Conservation (phyloP, 257 asterid species). For the Cordia subcordata region DNA sequence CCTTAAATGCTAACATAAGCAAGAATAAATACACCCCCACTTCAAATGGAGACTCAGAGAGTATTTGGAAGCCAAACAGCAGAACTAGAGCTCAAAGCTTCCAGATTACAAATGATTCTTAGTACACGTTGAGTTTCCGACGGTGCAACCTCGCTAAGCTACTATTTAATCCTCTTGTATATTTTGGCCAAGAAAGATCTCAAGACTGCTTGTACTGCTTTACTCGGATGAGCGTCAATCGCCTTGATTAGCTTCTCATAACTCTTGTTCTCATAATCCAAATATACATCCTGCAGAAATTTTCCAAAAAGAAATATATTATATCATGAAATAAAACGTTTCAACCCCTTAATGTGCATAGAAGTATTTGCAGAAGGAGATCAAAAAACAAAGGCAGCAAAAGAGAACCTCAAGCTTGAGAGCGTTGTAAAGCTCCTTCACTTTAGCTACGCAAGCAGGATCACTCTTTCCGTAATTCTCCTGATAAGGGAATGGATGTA, state of each 20-base stretch:
- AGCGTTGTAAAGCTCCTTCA: conserved; percentile 28
- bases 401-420: conserved; percentile 33
- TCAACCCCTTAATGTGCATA: not conserved
- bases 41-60: not conserved
- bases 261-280: conserved; percentile 32
- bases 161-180: conserved; percentile 36
- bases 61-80: not conserved
- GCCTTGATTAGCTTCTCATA: conserved; percentile 23
- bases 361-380: not conserved
- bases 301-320: not conserved
- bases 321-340: not conserved
- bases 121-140: not conserved
- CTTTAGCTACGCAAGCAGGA: conserved; percentile 28
- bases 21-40: not conserved
- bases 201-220: conserved; percentile 33
- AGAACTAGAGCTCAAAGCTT: not conserved
- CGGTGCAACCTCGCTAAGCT: not conserved
- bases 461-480: conserved; percentile 44
- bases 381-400: not conserved
- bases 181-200: conserved; percentile 34
- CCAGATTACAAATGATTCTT: not conserved
- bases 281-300: conserved; percentile 24
- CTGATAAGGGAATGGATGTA: conserved; percentile 13
- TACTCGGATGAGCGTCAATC: conserved; percentile 31
- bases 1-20: not conserved